Base-by-base conservation (phyloP, 805 yeast genomes). In the Saccharomycopsis sp. region DNA sequence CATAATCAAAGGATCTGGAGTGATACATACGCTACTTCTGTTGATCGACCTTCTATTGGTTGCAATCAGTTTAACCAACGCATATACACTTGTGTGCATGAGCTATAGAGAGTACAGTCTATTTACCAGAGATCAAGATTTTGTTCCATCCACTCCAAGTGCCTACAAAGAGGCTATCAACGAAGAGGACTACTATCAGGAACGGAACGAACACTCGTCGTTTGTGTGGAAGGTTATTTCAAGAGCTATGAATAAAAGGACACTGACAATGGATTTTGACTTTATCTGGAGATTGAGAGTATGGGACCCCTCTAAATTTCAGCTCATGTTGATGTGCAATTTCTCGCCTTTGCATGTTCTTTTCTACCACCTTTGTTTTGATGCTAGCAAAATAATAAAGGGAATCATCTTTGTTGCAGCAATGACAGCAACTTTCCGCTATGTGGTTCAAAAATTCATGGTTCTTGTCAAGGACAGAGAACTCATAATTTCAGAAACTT, bases 231-330 rank as follows among this genome's bases (percentile, higher is more conserved):
- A n/a, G 18, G 18, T 21, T 48, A 18, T 55, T 18, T 50, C 20
- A 4, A 52, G 52, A 15, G 21, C 15, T 40, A 40, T 24, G 7
- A 21, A 50, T 12, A 14, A 9, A 15, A 23, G 47, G 15, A n/a
- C n/a, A 24, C 24, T 16, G 14, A 34, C 14, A 14, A n/a, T 23
- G 44, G 52, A n/a, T 16, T 24, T 53, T 18, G 18, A 23, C n/a
- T 21, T 34, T 20, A 34, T 56, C 37, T 85, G 86, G 81, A 79
- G 80, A 58, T 67, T 87, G 48, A 71, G 70, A 18, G 78, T 85
- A 53, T 87, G 95, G 95, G 73, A 75, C 50, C 92, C 92, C 0
- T 77, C 85, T 0, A 74, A 74, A 61, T 83, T 85, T 66, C 76
- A 76, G 34, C 71, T 85, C 3, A 70, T 73, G 52, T 63, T 86